Evolutionary conservation across 345 rosid species (phyloP).

Genomic region (Anacardium occidentale): DNA sequence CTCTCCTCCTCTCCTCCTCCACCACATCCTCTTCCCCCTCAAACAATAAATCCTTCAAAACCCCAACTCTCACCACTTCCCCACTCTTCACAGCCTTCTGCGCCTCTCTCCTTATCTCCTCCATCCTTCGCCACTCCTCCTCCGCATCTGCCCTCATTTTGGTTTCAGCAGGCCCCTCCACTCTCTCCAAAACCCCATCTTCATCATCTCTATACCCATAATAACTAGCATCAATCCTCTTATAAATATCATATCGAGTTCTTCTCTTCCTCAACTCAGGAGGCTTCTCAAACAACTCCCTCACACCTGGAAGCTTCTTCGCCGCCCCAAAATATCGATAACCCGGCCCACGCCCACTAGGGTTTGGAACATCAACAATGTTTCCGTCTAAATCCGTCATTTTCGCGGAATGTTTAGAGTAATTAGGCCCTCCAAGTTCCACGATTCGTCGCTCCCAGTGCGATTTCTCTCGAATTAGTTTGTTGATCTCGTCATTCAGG

Average conservation of each 20-base stretch:
- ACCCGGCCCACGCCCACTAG: constrained; percentile 95
- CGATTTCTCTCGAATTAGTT: constrained; percentile 74
- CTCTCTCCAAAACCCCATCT: constrained; percentile 74
- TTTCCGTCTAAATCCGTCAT: constrained; percentile 94
- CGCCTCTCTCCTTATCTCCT: constrained; percentile 76
- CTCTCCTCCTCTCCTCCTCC: constrained; percentile 41
- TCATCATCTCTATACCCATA: constrained; percentile 95
- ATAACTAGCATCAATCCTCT: constrained; percentile 89
- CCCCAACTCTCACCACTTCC: constrained; percentile 77
- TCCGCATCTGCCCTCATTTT: constrained; percentile 52
- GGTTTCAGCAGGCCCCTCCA: constrained; percentile 66
- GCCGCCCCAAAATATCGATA: constrained; percentile 94
- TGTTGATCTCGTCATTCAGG: constrained; percentile 93
- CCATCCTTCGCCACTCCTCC: constrained; percentile 80
- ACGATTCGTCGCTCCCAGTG: constrained; percentile 93
- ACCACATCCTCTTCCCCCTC: constrained; percentile 93
- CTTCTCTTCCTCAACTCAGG: constrained; percentile 84
- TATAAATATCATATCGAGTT: constrained; percentile 88
- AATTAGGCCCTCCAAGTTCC: constrained; percentile 83
- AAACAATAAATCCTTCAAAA: constrained; percentile 55
- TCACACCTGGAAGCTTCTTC: constrained; percentile 84
- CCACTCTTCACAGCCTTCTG: constrained; percentile 63
- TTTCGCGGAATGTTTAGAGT: constrained; percentile 60
- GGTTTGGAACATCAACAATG: constrained; percentile 86
- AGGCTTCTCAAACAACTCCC: constrained; percentile 91